These are phyloP conservation scores for Abortiporus biennis DNA, from an alignment of 1,284 basidiomycete species.

Conservation along the genomic window DNA sequence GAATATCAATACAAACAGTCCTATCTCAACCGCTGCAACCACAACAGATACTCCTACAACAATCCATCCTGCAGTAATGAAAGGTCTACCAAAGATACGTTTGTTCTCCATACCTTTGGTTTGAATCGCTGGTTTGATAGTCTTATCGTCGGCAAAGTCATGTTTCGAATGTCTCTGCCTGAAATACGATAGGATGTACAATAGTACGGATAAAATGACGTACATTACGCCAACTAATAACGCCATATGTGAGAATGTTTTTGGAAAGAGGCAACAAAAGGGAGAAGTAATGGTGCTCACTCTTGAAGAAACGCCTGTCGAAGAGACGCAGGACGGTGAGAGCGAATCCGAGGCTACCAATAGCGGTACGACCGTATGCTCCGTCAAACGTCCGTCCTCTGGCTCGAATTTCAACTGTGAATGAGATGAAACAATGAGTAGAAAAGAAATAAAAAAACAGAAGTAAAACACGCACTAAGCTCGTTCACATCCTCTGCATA, in stretches of 20 bases:
- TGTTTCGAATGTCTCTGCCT: conserved; percentile 61
- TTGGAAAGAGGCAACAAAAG: background rate
- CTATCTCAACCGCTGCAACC: conserved; percentile 61
- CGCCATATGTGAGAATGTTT: background rate
- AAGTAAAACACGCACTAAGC: conserved; percentile 27
- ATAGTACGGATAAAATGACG: conserved; percentile 53
- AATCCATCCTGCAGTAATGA: conserved; percentile 75
- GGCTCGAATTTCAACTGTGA: conserved; percentile 61
- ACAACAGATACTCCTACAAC: conserved; percentile 56
- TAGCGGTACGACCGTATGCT: conserved; percentile 71
- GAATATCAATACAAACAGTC: conserved; percentile 46
- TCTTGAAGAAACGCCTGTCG: conserved; percentile 60
- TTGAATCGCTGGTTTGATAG: conserved; percentile 28
- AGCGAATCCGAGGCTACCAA: conserved; percentile 70
- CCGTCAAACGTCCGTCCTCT: conserved; percentile 78
- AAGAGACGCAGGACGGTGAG: conserved; percentile 74
- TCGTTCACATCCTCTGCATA: conserved; percentile 53
- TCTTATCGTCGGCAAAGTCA: conserved; percentile 61
- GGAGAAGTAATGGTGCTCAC: conserved; percentile 36
- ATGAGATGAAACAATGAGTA: background rate
- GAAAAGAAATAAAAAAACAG: background rate
- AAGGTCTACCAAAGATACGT: conserved; percentile 67
- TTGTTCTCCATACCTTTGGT: conserved; percentile 55
- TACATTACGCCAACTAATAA: conserved; percentile 68
- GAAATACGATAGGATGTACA: conserved; percentile 55